Conservation (phyloP, 179 eudicot species). For the Drosera spatulata region DNA sequence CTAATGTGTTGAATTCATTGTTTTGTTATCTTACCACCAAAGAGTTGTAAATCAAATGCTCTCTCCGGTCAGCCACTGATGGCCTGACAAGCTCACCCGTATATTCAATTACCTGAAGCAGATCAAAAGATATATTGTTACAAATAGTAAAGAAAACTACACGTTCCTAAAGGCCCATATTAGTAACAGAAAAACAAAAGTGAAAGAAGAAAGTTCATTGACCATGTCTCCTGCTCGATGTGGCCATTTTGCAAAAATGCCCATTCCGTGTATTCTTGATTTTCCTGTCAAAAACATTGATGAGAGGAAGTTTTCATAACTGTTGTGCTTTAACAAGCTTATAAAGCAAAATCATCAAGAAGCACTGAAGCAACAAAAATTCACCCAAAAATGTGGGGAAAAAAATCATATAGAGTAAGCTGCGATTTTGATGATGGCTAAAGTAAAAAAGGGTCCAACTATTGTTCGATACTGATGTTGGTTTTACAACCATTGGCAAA, state of each 20-base stretch:
- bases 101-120: slow-evolving; percentile 74
- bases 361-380: too few relatives aligned
- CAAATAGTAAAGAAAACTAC: neutral
- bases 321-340: too few relatives aligned
- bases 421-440: too few relatives aligned
- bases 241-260: slow-evolving; percentile 78
- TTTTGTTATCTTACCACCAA: slow-evolving; percentile 59
- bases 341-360: neutral
- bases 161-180: neutral
- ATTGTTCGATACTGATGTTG: neutral
- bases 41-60: slow-evolving; percentile 75
- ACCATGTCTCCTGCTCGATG: slow-evolving; percentile 99
- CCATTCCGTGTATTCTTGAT: slow-evolving; percentile 95
- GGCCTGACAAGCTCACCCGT: slow-evolving; percentile 94
- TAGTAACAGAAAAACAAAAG: neutral
- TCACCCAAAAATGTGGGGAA: too few relatives aligned
- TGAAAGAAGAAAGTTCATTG: slow-evolving; percentile 4
- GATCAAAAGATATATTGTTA: slow-evolving; percentile 6
- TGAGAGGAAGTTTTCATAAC: too few relatives aligned
- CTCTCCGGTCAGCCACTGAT: slow-evolving; percentile 85
- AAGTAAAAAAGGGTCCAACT: neutral
- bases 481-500: neutral
- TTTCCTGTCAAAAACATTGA: slow-evolving; percentile 35
- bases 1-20: too few relatives aligned
- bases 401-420: neutral